Conservation (phyloP, 495 filamentous ascomycete species). For the Hapsidospora chrysogenum region DNA sequence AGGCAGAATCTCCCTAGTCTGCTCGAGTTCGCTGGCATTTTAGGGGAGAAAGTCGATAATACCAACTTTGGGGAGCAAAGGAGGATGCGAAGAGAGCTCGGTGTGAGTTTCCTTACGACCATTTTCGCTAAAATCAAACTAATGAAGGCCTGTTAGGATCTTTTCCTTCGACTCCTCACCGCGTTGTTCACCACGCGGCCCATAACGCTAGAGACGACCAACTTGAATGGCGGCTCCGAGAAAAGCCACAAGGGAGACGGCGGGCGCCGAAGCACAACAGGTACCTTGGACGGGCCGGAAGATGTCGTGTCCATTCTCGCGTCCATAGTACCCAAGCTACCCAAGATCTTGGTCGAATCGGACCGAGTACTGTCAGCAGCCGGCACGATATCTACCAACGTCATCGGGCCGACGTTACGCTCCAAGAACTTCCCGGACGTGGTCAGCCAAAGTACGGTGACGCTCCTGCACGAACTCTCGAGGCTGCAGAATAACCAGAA, state of each 20-base stretch:
- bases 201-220: slow-evolving; percentile 35
- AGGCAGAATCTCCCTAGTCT: slow-evolving; percentile 76
- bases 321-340: slow-evolving; percentile 61
- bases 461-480: slow-evolving; percentile 60
- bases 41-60: slow-evolving; percentile 90
- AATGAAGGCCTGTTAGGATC: slow-evolving; percentile 43
- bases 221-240: slow-evolving; percentile 11
- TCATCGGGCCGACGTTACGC: slow-evolving; percentile 69
- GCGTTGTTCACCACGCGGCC: slow-evolving; percentile 85
- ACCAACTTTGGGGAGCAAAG: slow-evolving; percentile 95
- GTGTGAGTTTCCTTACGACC: slow-evolving; percentile 36
- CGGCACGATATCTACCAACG: slow-evolving; percentile 61
- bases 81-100: slow-evolving; percentile 83
- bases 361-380: slow-evolving; percentile 69
- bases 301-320: slow-evolving; percentile 71
- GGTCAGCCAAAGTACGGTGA: slow-evolving; percentile 49
- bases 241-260: slow-evolving; percentile 8
- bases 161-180: slow-evolving; percentile 71
- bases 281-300: slow-evolving; percentile 34
- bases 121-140: slow-evolving; percentile 9
- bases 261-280: slow-evolving; percentile 11
- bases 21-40: slow-evolving; percentile 71
- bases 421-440: slow-evolving; percentile 82
- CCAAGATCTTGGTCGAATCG: slow-evolving; percentile 69
- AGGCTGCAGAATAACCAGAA: slow-evolving; percentile 68